Evolutionary conservation across 495 filamentous ascomycete species (phyloP).

Genomic region (Parathielavia appendiculata): DNA sequence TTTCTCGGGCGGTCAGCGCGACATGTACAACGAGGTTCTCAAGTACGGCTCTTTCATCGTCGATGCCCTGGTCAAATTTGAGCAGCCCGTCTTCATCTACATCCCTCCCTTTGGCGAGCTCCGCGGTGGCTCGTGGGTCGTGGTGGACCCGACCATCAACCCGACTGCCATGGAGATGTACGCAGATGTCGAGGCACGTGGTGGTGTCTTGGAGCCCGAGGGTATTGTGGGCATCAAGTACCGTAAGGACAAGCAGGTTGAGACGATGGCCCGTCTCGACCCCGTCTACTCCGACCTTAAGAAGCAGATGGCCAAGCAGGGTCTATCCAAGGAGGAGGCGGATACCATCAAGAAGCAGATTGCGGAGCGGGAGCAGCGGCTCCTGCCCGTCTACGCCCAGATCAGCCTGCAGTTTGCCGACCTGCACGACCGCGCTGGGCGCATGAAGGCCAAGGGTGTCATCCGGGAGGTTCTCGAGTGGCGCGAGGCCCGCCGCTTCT

Average conservation of each 20-base stretch:
- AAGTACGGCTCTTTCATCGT: slow-evolving; percentile 99
- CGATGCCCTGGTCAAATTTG: slow-evolving; percentile 94
- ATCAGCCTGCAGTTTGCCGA: slow-evolving; percentile 94
- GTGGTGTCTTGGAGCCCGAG: slow-evolving; percentile 95
- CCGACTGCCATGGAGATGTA: slow-evolving; percentile 98
- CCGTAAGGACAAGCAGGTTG: slow-evolving; percentile 92
- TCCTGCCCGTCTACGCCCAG: slow-evolving; percentile 89
- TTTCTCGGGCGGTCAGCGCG: slow-evolving; percentile 97
- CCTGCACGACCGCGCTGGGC: slow-evolving; percentile 92
- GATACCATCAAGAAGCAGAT: slow-evolving; percentile 78
- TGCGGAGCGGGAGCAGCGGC: slow-evolving; percentile 77
- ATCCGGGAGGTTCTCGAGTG: slow-evolving; percentile 81
- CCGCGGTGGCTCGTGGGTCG: slow-evolving; percentile 98
- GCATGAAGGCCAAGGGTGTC: slow-evolving; percentile 95
- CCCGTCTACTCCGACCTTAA: slow-evolving; percentile 75
- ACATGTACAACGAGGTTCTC: slow-evolving; percentile 99
- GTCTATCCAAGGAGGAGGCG: slow-evolving; percentile 65
- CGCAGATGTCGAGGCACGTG: slow-evolving; percentile 90
- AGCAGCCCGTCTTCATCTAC: slow-evolving; percentile 98
- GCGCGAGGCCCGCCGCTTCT: slow-evolving; percentile 92
- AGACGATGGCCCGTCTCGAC: slow-evolving; percentile 95
- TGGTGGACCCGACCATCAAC: slow-evolving; percentile 98
- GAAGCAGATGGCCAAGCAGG: slow-evolving; percentile 63
- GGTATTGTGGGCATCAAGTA: slow-evolving; percentile 99
- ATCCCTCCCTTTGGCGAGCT: slow-evolving; percentile 96